Evolutionary conservation across 2,329 filamentous ascomycete species (phyloP), one percentile per base, ranked within the genome.

Genomic region (Calycina herbarum): DNA sequence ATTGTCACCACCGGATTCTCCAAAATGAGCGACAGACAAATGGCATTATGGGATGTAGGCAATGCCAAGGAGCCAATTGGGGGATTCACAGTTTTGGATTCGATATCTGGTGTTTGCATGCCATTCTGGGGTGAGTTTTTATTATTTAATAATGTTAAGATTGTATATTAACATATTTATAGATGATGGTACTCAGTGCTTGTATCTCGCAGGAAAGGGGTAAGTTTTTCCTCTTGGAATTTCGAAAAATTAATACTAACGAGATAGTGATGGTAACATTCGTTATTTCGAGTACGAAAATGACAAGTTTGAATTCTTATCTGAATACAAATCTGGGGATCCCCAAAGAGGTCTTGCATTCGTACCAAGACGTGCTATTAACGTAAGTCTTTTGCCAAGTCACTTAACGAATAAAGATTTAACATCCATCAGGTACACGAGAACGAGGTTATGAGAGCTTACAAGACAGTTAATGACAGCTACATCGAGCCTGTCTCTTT

Each of bases 201-300:
- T 99, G 75, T 99, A 97, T 80, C 86, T 99, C 76, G 95, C 95
- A 74, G 95, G 95, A 77, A 98, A 98, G 83, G 95, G 94, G 92
- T 94, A 80, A 82, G 90, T 80, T 42, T 2, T 51, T 13, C 24
- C 3, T 13, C 27, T 35, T 8, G 27, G 31, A n/a, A 29, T 7
- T 4, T 8, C 8, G 10, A 17, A n/a, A 57, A 57, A 62, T 31
- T 1, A 20, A 62, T 64, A 24, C 69, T 72, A 67, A 70, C 54
- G 17, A 8, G 11, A 17, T 68, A 95, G 92, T 79, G 95, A 99
- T 77, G 95, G 95, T 75, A 99, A 99, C 80, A 99, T 99, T 76
- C 94, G 95, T 70, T 99, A 99, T 84, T 99, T 92, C 78, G 95
- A 99, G 80, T 96, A 96, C 76, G 92, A 96, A 77, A 96, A 98